Conservation (phyloP, 208 protist species). For the Wallacemonas sp. region DNA sequence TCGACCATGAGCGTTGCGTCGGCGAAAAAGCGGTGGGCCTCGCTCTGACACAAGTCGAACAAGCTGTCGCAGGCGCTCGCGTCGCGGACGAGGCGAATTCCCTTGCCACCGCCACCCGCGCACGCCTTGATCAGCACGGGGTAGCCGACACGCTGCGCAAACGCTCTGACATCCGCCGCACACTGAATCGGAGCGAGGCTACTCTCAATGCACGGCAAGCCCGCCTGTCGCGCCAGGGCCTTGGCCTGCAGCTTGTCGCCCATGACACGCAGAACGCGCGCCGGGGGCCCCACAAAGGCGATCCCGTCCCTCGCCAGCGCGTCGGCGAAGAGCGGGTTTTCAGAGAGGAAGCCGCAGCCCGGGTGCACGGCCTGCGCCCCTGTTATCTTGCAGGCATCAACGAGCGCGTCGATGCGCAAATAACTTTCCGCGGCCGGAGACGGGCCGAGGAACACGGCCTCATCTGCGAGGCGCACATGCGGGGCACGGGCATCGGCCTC, state of each 20-base stretch:
- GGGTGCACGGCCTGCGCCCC: conserved; percentile 95
- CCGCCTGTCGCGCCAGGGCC: conserved; percentile 87
- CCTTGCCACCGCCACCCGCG: conserved; percentile 60
- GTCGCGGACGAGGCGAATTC: conserved; percentile 82
- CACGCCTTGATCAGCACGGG: conserved; percentile 98
- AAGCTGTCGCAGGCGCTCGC: conserved; percentile 94
- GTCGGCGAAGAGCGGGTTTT: conserved; percentile 94
- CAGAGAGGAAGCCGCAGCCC: conserved; percentile 98
- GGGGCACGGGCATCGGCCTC: conserved; percentile 91
- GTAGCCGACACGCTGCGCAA: conserved; percentile 84
- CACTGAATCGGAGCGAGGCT: not conserved
- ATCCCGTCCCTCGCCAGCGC: conserved; percentile 73
- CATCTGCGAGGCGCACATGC: conserved; percentile 92
- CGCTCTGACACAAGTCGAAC: conserved; percentile 93
- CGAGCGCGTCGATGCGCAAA: conserved; percentile 89
- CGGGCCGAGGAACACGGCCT: conserved; percentile 72
- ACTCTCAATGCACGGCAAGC: conserved; percentile 86
- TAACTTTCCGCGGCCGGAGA: conserved; percentile 82
- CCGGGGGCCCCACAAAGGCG: conserved; percentile 95
- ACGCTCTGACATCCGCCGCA: conserved; percentile 40
- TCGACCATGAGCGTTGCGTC: conserved; percentile 94
- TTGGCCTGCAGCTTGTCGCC: conserved; percentile 94
- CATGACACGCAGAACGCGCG: conserved; percentile 93
- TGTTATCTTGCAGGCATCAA: conserved; percentile 89
- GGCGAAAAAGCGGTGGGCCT: conserved; percentile 92